phyloP scores from a whole-genome alignment of 2,329 filamentous ascomycete genomes.

The Calonectria montana region DNA sequence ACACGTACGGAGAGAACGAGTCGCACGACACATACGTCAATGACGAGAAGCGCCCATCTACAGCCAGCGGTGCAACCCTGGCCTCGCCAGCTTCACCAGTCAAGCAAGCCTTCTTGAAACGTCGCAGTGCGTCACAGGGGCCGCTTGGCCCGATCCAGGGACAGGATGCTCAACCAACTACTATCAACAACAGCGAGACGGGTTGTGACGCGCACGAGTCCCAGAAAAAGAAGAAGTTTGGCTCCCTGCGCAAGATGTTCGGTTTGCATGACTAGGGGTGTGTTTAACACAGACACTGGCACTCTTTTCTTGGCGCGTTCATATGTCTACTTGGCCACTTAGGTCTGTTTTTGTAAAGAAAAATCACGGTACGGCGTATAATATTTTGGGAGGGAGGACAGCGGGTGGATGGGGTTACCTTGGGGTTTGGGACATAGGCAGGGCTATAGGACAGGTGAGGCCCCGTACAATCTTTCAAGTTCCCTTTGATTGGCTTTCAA shows the following conservation, averaged over 20 bases:
- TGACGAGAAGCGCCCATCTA: conserved; percentile 48
- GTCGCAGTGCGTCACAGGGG: conserved; percentile 52
- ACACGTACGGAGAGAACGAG: conserved; percentile 37
- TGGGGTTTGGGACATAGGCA: neutral
- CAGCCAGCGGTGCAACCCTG: conserved; percentile 45
- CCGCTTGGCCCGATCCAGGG: conserved; percentile 33
- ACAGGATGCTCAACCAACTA: neutral
- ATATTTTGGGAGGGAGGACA: neutral
- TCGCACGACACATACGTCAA: conserved; percentile 41
- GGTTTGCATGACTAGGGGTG: conserved; percentile 56
- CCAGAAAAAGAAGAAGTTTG: conserved; percentile 75
- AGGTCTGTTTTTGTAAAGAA: neutral
- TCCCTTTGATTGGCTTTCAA: neutral
- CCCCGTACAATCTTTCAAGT: neutral
- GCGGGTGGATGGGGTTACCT: neutral
- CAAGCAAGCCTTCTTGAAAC: conserved; percentile 48
- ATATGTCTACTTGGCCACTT: neutral
- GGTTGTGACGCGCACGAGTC: conserved; percentile 22
- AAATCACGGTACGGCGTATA: neutral
- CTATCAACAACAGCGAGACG: conserved; percentile 24
- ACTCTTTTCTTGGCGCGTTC: neutral
- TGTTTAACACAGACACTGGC: neutral
- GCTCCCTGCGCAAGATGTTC: conserved; percentile 74
- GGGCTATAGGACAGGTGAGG: neutral
- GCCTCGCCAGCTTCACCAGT: conserved; percentile 46